phyloP scores from a whole-genome alignment of 192 early-diverging fungal species.

The Coemansia sp. region DNA sequence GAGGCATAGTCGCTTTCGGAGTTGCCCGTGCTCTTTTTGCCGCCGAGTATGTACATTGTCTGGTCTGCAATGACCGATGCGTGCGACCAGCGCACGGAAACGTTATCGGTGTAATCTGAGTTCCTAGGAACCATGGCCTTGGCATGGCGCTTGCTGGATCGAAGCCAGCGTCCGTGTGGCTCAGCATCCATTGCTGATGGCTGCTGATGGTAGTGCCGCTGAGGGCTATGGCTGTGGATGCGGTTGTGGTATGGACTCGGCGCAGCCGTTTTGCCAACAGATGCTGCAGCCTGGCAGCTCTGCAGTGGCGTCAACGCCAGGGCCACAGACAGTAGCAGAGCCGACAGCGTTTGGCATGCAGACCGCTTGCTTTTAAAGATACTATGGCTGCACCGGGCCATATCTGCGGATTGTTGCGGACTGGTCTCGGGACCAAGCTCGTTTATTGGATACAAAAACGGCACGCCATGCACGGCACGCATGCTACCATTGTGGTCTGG shows the following conservation, averaged over 20 bases:
- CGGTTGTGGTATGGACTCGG: neutral
- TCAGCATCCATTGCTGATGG: constrained; percentile 1
- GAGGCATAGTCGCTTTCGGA: constrained; percentile 22
- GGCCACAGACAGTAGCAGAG: constrained; percentile 12
- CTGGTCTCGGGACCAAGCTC: neutral
- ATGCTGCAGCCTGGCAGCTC: constrained; percentile 9
- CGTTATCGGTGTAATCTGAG: constrained; percentile 18
- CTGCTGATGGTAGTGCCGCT: neutral
- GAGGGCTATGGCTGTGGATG: neutral
- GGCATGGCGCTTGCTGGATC: neutral
- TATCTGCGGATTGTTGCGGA: neutral
- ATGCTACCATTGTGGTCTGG: neutral
- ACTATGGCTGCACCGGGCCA: neutral
- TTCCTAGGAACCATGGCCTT: neutral
- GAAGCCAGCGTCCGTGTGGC: neutral
- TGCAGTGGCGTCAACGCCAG: constrained; percentile 7
- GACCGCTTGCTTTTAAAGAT: neutral
- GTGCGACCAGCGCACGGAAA: constrained; percentile 29
- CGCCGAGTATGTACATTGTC: constrained; percentile 46
- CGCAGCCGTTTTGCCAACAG: neutral
- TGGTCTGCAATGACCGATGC: constrained; percentile 42
- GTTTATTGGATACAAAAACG: neutral
- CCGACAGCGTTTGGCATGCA: constrained; percentile 6
- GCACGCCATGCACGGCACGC: neutral
- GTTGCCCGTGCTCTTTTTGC: constrained; percentile 22